A percentile compares a stretch with the other conserved stretches of the same genome.
Evolutionary conservation across 768 basidiomycete genomes (phyloP).

Genomic region (Agrocybe chaxingu): DNA sequence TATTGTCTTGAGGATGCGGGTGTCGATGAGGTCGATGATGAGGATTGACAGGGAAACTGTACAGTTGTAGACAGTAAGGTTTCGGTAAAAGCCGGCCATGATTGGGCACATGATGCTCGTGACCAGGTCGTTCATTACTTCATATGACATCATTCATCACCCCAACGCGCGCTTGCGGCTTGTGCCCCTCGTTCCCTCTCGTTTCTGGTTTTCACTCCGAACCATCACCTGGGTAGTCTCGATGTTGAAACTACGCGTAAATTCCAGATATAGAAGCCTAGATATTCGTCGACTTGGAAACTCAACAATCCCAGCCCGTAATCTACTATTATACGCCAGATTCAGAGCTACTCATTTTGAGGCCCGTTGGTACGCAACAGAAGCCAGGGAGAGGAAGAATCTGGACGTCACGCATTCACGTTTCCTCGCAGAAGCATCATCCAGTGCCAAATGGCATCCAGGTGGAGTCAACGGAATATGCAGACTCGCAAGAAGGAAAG

Average conservation of each 20-base stretch:
- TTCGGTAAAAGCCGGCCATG: constrained; percentile 22
- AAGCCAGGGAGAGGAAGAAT: constrained; percentile 16
- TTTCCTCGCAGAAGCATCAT: constrained; percentile 40
- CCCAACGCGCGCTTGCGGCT: background rate
- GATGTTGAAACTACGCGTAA: no score
- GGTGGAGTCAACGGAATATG: constrained; percentile 4
- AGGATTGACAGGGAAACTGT: constrained; percentile 31
- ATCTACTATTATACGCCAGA: no score
- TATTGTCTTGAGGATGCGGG: constrained; percentile 58
- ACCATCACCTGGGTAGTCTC: no score
- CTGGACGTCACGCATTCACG: constrained; percentile 37
- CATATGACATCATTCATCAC: constrained; percentile 2
- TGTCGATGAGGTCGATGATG: constrained; percentile 28
- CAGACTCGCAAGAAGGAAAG: constrained; percentile 4
- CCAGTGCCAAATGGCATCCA: constrained; percentile 30
- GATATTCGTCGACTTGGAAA: no score
- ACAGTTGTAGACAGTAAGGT: constrained; percentile 38
- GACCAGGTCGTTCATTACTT: no score
- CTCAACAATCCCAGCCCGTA: no score
- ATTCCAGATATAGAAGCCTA: no score
- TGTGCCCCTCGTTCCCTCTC: no score
- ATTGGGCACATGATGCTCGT: background rate
- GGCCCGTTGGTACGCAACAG: background rate
- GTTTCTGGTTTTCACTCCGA: no score
- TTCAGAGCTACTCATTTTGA: no score